Base-by-base conservation (phyloP, 345 rosid genomes). In the Bruguiera gymnorhiza region DNA sequence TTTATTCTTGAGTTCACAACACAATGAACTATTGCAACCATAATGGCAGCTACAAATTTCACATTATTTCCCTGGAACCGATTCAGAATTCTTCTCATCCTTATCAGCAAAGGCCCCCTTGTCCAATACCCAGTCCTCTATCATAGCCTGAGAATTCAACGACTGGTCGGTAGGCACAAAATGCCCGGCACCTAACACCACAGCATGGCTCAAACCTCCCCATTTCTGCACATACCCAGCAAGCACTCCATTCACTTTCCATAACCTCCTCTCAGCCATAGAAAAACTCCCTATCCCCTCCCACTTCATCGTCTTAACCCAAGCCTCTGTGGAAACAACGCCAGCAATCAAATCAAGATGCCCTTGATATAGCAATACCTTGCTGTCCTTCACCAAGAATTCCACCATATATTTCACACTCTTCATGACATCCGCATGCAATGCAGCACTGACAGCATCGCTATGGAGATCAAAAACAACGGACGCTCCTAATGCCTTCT, bases 321-420 rank as follows among this genome's bases (percentile, higher is more conserved):
- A 89, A 0, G 89, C 93, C 54, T 87, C 93, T 0, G 83, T 83
- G 1, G 93, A 86, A 56, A 89, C 89, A 26, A 84, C 85, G 1
- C 93, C 89, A 54, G 82, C 89, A 72, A 84, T 78, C 48, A 89
- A 62, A 66, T 89, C 96, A 52, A 54, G 34, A 67, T 70, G 76
- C 8, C 96, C 97, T 68, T 91, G 90, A 54, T 86, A 91, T 70
- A 91, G 30, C 81, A 91, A 72, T 26, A 89, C 90, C 63, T 75
- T 80, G 24, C 76, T 83, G 30, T 78, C 83, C 77, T 67, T 75
- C 68, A 86, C 71, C 52, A 79, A 69, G 63, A 70, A 82, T 52
- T 89, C 96, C 70, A 86, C 55, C 72, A 39, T 46, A 55, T 58
- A 27, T 7, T 69, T 69, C 34, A 59, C 57, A 16, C 72, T 69